Conservation (phyloP, 257 asterid species). For the Solanum gandarillasii region DNA sequence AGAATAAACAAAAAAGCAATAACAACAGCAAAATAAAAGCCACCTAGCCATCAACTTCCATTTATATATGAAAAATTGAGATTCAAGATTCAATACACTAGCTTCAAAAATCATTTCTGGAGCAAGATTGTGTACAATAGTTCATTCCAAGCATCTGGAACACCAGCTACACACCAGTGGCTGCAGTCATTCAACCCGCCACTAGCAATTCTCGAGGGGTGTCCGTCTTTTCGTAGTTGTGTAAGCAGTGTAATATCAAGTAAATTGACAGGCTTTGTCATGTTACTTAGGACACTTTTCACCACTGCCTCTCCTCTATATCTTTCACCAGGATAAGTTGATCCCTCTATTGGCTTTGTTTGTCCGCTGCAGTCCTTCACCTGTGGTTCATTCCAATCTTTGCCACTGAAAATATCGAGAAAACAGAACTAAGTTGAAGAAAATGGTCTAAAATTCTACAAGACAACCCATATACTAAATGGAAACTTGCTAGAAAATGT, state of each 20-base stretch:
- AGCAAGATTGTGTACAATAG: conserved; percentile 28
- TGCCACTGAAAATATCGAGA: conserved; percentile 27
- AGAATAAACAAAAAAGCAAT: not conserved
- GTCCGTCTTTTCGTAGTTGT: conserved; percentile 41
- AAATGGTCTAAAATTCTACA: not conserved
- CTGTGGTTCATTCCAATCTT: conserved; percentile 45
- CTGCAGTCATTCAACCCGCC: conserved; percentile 37
- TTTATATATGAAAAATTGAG: not conserved
- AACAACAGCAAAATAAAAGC: not conserved
- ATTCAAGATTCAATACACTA: not conserved
- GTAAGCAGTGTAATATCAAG: conserved; percentile 55
- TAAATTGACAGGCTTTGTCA: conserved; percentile 35
- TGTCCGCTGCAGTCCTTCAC: conserved; percentile 39
- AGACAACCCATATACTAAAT: not conserved
- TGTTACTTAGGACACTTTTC: conserved; percentile 38
- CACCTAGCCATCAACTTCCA: not conserved
- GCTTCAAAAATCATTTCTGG: not conserved
- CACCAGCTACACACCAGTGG: conserved; percentile 1
- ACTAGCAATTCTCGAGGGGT: conserved; percentile 44
- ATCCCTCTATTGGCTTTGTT: conserved; percentile 33
- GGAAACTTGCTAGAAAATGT: not conserved
- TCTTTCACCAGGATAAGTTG: conserved; percentile 40
- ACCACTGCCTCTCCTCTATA: conserved; percentile 47
- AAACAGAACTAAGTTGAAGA: not conserved
- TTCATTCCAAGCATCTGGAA: conserved; percentile 38